phyloP scores from a whole-genome alignment of 345 rosid species.

The Turnera subulata region DNA sequence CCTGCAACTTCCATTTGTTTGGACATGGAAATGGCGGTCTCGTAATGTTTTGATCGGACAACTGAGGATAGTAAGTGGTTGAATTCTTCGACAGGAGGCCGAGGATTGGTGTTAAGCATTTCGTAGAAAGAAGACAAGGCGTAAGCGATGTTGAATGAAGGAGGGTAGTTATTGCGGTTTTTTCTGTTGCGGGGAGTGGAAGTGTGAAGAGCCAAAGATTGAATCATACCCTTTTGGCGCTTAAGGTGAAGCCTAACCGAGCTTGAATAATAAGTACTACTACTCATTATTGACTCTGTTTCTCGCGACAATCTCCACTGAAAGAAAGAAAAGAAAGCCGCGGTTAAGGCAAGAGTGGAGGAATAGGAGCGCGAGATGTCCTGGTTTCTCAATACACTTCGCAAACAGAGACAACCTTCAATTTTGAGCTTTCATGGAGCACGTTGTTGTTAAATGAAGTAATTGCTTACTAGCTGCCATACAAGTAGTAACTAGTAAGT shows the following conservation, averaged over 20 bases:
- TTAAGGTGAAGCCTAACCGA: not conserved
- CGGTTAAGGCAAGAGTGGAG: too few relatives aligned
- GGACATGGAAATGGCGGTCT: not conserved
- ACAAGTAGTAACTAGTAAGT: too few relatives aligned
- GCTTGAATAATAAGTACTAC: not conserved
- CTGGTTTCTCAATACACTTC: too few relatives aligned
- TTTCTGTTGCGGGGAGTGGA: not conserved
- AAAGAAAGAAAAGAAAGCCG: too few relatives aligned
- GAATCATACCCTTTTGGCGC: not conserved
- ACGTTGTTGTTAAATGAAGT: too few relatives aligned
- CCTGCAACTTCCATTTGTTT: not conserved
- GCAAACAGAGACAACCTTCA: too few relatives aligned
- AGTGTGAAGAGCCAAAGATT: not conserved
- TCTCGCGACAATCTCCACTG: too few relatives aligned
- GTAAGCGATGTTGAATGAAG: not conserved
- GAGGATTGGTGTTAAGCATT: not conserved
- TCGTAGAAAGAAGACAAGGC: not conserved
- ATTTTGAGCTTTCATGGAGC: too few relatives aligned
- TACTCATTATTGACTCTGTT: too few relatives aligned
- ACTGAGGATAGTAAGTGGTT: not conserved
- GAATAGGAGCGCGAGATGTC: too few relatives aligned
- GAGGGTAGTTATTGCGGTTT: not conserved
- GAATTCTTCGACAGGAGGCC: not conserved
- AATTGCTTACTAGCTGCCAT: too few relatives aligned
- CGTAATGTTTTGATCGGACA: not conserved